Percentiles rank a stretch among this genome's conserved stretches.
Evolutionary conservation across 148 eudicot species (phyloP).

Genomic region (Amaranthus hypochondriacus): DNA sequence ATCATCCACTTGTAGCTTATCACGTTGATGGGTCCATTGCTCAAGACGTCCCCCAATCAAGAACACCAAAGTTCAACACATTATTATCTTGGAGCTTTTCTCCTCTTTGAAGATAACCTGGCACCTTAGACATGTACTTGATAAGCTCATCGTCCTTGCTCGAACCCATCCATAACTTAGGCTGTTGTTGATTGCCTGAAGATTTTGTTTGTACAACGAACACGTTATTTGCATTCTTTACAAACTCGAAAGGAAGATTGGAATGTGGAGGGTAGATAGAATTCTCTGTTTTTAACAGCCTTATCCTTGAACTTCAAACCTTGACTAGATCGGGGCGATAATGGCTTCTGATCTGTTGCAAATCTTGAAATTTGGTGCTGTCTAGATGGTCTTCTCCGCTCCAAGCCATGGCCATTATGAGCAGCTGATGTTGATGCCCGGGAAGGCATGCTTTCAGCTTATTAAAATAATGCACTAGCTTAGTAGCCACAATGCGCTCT

Average conservation of each 20-base stretch:
- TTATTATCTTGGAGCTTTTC: conserved; percentile 52
- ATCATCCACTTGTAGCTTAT: conserved; percentile 15
- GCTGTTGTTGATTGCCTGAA: conserved; percentile 25
- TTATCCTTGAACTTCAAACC: conserved; percentile 38
- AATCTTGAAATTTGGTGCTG: conserved; percentile 33
- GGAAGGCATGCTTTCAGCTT: conserved; percentile 28
- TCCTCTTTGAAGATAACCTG: conserved; percentile 69
- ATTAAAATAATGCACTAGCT: conserved; percentile 14
- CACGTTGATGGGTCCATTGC: conserved; percentile 57
- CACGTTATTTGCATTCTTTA: conserved; percentile 21
- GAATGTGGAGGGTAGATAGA: conserved; percentile 33
- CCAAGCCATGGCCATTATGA: conserved; percentile 28
- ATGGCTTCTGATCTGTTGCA: conserved; percentile 33
- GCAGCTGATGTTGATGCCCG: conserved; percentile 18
- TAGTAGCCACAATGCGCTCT: background rate
- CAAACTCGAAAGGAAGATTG: conserved; percentile 31
- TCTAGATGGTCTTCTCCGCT: conserved; percentile 34
- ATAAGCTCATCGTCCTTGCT: conserved; percentile 58
- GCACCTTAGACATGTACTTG: conserved; percentile 79
- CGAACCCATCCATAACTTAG: conserved; percentile 18
- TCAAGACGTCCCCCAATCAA: conserved; percentile 79
- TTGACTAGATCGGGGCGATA: conserved; percentile 28
- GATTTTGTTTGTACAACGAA: conserved; percentile 24
- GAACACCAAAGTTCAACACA: conserved; percentile 70
- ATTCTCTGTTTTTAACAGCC: conserved; percentile 25